Evolutionary conservation across 495 filamentous ascomycete genomes (phyloP), one percentile per base, ranked within the genome.

Genomic region (Penicillium silybi): DNA sequence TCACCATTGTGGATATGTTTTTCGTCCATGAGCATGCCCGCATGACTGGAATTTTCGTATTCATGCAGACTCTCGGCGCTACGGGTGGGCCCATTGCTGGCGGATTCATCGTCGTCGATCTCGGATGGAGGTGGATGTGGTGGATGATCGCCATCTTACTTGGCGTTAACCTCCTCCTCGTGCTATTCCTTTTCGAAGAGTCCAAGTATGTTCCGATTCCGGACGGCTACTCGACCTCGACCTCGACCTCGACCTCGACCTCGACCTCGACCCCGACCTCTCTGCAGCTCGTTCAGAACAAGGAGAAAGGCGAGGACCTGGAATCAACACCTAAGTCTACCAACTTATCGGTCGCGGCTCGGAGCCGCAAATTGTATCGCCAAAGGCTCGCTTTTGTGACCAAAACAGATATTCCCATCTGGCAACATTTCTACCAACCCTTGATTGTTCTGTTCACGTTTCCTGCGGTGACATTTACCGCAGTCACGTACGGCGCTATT

Each of bases 91-190:
- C 70, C 15, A 58, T 77, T 18, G 57, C 66, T 26, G 67, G 67
- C n/a, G 72, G 74, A 0, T 66, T 65, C 35, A 67, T 72, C 9
- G 65, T 71, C 1, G 55, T 59, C 23, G 52, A 58, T 41, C 52
- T 67, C 45, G 65, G 63, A 7, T 78, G 72, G 72, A 47, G 66
- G 45, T 73, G 70, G 69, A 61, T 73, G 15, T 77, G 71, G 64
- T 75, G 69, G 71, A 69, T 66, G 46, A 58, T 56, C 22, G 63
- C 64, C n/a, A 73, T 73, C 38, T 59, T 71, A 49, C 63, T 75
- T 34, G 72, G 59, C 6, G 48, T 66, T 17, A 53, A 52, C 20
- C 40, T 71, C 10, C 15, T 73, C 18, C 32, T 70, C 15, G 58
- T 71, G 29, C 35, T 66, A 3, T 72, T 73, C 48, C 53, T 53